Conservation (phyloP, 768 basidiomycete species). For the Mycena venus region DNA sequence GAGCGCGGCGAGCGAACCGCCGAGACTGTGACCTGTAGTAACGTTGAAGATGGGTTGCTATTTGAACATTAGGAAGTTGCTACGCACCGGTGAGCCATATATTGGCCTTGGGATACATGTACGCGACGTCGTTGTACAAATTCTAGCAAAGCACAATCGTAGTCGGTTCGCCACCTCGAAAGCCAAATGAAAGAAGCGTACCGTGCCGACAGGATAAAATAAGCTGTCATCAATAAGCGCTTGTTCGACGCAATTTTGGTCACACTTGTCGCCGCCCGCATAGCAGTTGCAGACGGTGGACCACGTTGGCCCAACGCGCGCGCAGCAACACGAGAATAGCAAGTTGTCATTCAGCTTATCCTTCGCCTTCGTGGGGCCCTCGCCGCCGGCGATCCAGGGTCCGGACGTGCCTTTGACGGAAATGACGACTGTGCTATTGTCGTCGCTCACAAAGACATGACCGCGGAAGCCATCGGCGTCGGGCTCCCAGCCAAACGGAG, state of each 20-base stretch:
- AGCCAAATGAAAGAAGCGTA: slow-evolving; percentile 53
- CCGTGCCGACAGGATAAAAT: slow-evolving; percentile 90
- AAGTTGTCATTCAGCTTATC: slow-evolving; percentile 97
- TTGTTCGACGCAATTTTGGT: slow-evolving; percentile 83
- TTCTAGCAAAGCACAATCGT: slow-evolving; percentile 64
- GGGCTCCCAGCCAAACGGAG: slow-evolving; percentile 91
- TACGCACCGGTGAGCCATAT: slow-evolving; percentile 85
- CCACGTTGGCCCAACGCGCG: slow-evolving; percentile 95
- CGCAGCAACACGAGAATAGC: slow-evolving; percentile 97
- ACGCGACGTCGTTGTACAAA: slow-evolving; percentile 92
- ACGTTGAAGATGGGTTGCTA: background rate
- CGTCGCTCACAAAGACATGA: slow-evolving; percentile 87
- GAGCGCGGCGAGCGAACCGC: slow-evolving; percentile 87
- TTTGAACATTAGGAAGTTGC: background rate
- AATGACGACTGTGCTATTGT: slow-evolving; percentile 89
- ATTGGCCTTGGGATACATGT: slow-evolving; percentile 89
- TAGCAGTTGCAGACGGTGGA: slow-evolving; percentile 92
- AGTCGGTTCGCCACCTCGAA: background rate
- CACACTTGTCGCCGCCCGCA: slow-evolving; percentile 80
- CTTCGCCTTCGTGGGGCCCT: slow-evolving; percentile 87
- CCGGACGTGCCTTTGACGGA: slow-evolving; percentile 96
- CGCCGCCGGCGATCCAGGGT: slow-evolving; percentile 72
- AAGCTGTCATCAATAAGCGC: slow-evolving; percentile 85
- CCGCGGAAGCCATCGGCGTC: slow-evolving; percentile 93
- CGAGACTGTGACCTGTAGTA: slow-evolving; percentile 75